Percentiles rank a stretch among this genome's conserved stretches.
These are phyloP conservation scores for Schwanniomyces pseudopolymorphus DNA, from an alignment of 805 yeast species.

Conservation along the genomic window DNA sequence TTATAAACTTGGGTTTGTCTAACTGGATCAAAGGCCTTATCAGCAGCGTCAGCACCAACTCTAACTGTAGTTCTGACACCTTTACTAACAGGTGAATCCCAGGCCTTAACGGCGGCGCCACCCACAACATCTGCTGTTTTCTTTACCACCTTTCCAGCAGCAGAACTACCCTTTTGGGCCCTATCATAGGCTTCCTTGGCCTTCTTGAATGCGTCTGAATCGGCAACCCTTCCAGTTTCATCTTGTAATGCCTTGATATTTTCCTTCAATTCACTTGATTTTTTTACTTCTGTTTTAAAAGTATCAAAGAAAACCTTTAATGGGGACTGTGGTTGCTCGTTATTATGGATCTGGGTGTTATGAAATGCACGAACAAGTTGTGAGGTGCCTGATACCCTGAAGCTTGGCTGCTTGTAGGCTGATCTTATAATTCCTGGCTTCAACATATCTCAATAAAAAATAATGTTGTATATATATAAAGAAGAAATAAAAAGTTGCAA, in stretches of 20 bases:
- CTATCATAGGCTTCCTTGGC: slow-evolving; percentile 90
- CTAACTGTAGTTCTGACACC: slow-evolving; percentile 85
- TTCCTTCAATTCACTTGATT: slow-evolving; percentile 84
- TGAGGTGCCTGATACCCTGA: neutral
- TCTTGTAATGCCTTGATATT: slow-evolving; percentile 93
- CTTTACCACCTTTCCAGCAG: slow-evolving; percentile 69
- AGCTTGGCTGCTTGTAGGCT: slow-evolving; percentile 1
- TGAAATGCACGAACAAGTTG: slow-evolving; percentile 15
- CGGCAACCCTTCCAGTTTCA: slow-evolving; percentile 92
- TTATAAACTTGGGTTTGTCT: slow-evolving; percentile 87
- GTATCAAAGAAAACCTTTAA: slow-evolving; percentile 91
- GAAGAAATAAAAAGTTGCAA: neutral
- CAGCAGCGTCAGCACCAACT: slow-evolving; percentile 80
- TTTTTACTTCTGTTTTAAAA: slow-evolving; percentile 86
- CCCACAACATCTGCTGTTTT: slow-evolving; percentile 96
- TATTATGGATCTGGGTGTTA: slow-evolving; percentile 10
- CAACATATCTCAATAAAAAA: slow-evolving; percentile 4
- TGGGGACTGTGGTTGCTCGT: slow-evolving; percentile 61
- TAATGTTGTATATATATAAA: neutral
- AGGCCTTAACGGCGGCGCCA: slow-evolving; percentile 82
- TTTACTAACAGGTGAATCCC: slow-evolving; percentile 94
- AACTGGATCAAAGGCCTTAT: slow-evolving; percentile 89
- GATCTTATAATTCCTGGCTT: slow-evolving; percentile 6
- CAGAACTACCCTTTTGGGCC: slow-evolving; percentile 72
- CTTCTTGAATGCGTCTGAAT: slow-evolving; percentile 86